Conservation (phyloP, 148 eudicot species). For the Persicaria maculosa region DNA sequence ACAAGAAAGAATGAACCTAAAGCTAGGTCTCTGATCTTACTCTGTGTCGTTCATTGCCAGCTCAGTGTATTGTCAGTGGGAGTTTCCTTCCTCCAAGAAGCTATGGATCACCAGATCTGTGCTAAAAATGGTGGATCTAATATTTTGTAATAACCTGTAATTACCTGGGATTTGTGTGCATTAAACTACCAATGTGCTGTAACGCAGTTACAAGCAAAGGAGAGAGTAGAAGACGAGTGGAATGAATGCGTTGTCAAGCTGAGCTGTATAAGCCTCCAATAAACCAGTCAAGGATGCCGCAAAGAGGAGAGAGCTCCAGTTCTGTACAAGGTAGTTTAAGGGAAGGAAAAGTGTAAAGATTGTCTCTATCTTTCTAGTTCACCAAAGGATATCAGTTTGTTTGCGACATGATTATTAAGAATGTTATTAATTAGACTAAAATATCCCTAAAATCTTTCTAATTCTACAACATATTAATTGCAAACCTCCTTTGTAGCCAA, state of each 20-base stretch:
- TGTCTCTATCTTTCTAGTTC: background rate
- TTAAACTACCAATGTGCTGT: background rate
- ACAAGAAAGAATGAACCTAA: background rate
- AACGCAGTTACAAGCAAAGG: conserved; percentile 46
- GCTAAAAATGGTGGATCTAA: background rate
- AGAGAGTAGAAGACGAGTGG: conserved; percentile 92
- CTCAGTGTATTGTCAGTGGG: background rate
- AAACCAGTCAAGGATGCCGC: conserved; percentile 86
- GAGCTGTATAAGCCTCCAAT: conserved; percentile 96
- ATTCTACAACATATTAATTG: no score
- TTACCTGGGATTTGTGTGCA: background rate
- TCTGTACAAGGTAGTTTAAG: conserved; percentile 39
- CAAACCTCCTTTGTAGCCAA: no score
- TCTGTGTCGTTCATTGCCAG: background rate
- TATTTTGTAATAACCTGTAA: background rate
- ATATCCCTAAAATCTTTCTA: no score
- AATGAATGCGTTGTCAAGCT: conserved; percentile 97
- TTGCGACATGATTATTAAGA: background rate
- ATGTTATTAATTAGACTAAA: no score
- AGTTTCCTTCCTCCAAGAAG: background rate
- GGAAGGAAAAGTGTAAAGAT: background rate
- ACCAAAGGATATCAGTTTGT: no score
- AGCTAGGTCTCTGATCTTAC: background rate
- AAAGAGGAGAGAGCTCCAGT: conserved; percentile 77
- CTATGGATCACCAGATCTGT: background rate